Evolutionary conservation across 768 basidiomycete species (phyloP), one percentile per base, ranked within the genome.

Genomic region (Tylopilus plumbeoviolaceoides): DNA sequence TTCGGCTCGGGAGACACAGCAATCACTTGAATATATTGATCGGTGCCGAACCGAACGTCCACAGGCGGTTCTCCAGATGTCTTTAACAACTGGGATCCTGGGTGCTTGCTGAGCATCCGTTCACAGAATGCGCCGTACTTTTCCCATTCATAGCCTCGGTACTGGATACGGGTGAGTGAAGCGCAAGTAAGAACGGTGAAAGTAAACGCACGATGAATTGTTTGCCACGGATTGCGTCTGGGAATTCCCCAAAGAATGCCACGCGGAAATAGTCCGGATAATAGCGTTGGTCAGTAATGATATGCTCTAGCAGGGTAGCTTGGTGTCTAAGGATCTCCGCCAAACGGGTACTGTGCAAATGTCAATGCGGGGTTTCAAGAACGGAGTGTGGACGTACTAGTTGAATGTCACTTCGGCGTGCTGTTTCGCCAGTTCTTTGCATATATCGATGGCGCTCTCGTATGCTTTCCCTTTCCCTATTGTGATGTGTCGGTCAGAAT

Each of bases 401-500:
- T 95, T 90, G 75, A 89, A 95, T 7, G 94, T 92, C 49, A 91
- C 79, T 65, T 87, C 85, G 15, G 88, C 80, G 72, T 98, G 95
- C 67, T 98, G 93, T 55, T 75, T 82, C 14, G 87, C 87, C 23
- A 98, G 73, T 61, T 98, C 95, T 71, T 90, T 91, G 73, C 91
- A 95, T 45, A 98, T 88, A 44, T 91, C 89, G 52, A 97, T 84
- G 3, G 93, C 95, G 48, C 81, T 87, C 70, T 98, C 95, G 82
- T 92, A 98, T n/a, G 95, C 95, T 63, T 95, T 94, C 10, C 95
- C 95, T 70, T 94, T 91, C 46, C 91, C 92, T 94, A 54, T 21
- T 48, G 54, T 50, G 1, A 18, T 18, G 23, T 6, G 30, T 39
- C 42, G 15, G 33, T 57, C 44, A 60, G 40, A 47, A 51, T 31